Conservation (phyloP, 2,329 filamentous ascomycete genomes). For the Corinectria fuckeliana region DNA sequence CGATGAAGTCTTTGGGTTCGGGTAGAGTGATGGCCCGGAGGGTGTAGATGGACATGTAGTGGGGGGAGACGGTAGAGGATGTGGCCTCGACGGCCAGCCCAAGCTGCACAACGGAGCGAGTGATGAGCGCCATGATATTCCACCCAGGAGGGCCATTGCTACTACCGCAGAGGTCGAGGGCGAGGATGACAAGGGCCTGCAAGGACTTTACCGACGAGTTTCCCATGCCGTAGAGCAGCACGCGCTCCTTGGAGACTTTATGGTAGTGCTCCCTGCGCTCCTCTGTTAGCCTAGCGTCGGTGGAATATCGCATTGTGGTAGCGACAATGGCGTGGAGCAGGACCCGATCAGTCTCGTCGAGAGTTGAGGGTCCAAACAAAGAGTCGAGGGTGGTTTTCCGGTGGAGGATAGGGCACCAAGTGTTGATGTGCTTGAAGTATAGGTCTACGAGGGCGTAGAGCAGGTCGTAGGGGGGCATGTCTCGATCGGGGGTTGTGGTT, state of each 20-base stretch:
- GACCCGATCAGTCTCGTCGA: constrained; percentile 83
- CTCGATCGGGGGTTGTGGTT: constrained; percentile 57
- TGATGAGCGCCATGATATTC: constrained; percentile 90
- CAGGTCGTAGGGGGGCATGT: constrained; percentile 77
- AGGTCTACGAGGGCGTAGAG: constrained; percentile 76
- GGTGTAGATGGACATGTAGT: constrained; percentile 87
- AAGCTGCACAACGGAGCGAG: constrained; percentile 85
- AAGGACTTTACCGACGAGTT: constrained; percentile 88
- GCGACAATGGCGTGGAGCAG: constrained; percentile 89
- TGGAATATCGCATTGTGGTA: constrained; percentile 84
- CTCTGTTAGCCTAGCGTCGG: constrained; percentile 75
- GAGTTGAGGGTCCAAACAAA: constrained; percentile 76
- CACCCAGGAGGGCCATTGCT: constrained; percentile 91
- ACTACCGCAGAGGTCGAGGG: constrained; percentile 82
- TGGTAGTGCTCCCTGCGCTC: constrained; percentile 79
- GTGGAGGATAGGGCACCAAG: constrained; percentile 91
- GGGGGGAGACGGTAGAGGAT: constrained; percentile 78
- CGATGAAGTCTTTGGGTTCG: constrained; percentile 83
- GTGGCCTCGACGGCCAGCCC: constrained; percentile 84
- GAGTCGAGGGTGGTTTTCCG: constrained; percentile 81
- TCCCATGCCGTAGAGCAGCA: constrained; percentile 85
- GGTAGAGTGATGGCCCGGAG: constrained; percentile 84
- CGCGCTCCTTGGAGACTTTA: constrained; percentile 81
- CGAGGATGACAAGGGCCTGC: constrained; percentile 86
- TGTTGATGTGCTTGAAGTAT: constrained; percentile 82